Conservation (phyloP, 305 asterid species). For the Fraxinus sp. region DNA sequence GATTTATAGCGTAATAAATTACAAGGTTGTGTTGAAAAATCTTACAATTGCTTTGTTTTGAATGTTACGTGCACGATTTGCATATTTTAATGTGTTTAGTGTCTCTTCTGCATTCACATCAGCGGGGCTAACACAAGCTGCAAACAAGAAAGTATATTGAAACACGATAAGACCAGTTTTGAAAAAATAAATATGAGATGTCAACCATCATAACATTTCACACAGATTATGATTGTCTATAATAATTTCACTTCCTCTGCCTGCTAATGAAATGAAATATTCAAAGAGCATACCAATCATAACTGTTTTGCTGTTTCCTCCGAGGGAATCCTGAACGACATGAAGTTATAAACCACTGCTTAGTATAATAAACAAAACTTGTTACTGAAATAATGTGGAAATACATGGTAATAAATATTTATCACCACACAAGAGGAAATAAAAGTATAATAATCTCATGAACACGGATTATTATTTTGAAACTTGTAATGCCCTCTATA, state of each 20-base stretch:
- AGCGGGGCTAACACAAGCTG: conserved; percentile 90
- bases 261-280: conserved; percentile 10
- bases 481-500: neutral
- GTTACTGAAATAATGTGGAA: neutral
- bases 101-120: conserved; percentile 75
- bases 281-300: conserved; percentile 71
- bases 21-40: neutral
- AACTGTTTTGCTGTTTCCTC: conserved; percentile 93
- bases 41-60: conserved; percentile 95
- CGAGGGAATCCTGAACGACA: conserved; percentile 79
- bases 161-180: neutral
- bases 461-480: neutral
- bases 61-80: conserved; percentile 91
- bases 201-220: neutral
- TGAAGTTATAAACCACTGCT: conserved; percentile 19
- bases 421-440: neutral
- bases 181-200: neutral
- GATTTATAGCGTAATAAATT: neutral
- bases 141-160: conserved; percentile 11
- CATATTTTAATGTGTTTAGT: conserved; percentile 82
- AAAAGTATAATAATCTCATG: neutral
- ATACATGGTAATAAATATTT: neutral
- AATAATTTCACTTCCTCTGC: neutral
- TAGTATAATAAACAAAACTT: conserved; percentile 15
- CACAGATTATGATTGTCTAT: neutral